phyloP scores from a whole-genome alignment of 305 asterid species.

The Solanum hybrid region DNA sequence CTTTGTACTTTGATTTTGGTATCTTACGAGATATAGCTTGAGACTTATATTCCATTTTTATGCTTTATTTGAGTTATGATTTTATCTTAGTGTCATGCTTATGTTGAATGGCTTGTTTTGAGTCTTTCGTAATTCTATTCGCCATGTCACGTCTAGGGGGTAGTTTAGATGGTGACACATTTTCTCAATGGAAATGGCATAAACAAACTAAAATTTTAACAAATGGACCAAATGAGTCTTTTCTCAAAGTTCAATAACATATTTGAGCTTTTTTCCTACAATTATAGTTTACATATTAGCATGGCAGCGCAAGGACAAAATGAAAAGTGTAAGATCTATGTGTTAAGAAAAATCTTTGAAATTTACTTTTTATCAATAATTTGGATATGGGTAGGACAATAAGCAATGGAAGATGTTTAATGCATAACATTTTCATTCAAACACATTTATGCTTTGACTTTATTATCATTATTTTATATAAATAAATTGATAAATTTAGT shows the following conservation, averaged over 20 bases:
- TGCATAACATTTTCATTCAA: not conserved
- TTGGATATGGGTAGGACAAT: not conserved
- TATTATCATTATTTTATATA: too few species aligned
- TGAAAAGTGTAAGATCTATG: not conserved
- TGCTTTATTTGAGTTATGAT: not conserved
- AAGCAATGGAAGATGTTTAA: not conserved
- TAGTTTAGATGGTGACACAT: not conserved
- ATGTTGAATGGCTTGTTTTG: not conserved
- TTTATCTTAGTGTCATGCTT: not conserved
- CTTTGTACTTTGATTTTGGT: not conserved
- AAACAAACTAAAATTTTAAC: not conserved
- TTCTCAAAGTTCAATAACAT: not conserved
- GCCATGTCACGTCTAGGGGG: not conserved
- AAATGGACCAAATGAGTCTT: not conserved
- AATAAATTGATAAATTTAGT: too few species aligned
- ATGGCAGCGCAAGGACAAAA: not conserved
- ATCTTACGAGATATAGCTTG: not conserved
- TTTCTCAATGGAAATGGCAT: too few species aligned
- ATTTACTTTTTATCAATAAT: not conserved
- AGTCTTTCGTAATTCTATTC: too few species aligned
- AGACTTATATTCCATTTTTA: too few species aligned
- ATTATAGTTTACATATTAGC: not conserved
- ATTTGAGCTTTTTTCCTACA: not conserved
- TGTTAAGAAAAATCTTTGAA: not conserved
- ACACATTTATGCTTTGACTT: not conserved